Evolutionary conservation across 768 basidiomycete genomes (phyloP).

Genomic region (Lepiota subincarnata): DNA sequence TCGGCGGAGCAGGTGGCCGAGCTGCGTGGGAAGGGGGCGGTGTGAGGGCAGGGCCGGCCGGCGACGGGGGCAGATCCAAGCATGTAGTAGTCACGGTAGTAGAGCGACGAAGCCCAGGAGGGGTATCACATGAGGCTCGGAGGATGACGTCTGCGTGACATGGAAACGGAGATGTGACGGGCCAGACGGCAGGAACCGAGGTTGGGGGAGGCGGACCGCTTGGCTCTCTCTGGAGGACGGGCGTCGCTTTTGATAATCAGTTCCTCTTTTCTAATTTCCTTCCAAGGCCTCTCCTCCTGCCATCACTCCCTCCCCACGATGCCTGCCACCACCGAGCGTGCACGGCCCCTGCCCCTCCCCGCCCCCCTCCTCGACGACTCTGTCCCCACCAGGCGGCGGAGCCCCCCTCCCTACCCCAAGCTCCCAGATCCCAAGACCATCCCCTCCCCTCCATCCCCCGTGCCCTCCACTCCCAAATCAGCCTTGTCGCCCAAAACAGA

Average conservation of each 20-base stretch:
- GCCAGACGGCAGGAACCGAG: conserved; percentile 13
- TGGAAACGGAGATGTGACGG: conserved; percentile 11
- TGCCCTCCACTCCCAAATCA: conserved; percentile 14
- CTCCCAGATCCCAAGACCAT: conserved; percentile 9
- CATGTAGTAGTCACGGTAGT: not conserved
- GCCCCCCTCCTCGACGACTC: conserved; percentile 16
- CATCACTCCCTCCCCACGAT: conserved; percentile 10
- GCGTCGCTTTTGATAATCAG: conserved; percentile 22
- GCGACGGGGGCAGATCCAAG: conserved; percentile 11
- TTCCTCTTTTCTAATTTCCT: conserved; percentile 11
- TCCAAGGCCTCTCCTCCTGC: conserved; percentile 8
- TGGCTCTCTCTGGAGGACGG: conserved; percentile 8
- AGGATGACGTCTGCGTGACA: conserved; percentile 13
- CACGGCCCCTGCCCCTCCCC: conserved; percentile 13
- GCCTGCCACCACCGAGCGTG: conserved; percentile 18
- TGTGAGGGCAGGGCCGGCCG: conserved; percentile 20
- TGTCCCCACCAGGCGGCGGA: conserved; percentile 10
- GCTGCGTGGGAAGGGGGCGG: conserved; percentile 36
- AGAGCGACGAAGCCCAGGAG: too few relatives aligned
- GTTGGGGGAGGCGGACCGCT: conserved; percentile 19
- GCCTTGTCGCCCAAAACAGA: conserved; percentile 1
- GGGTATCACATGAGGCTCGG: conserved; percentile 8
- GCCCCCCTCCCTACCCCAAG: conserved; percentile 12
- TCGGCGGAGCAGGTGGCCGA: conserved; percentile 32
- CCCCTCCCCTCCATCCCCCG: not conserved